A percentile compares a stretch with the other conserved stretches of the same genome.
Evolutionary conservation across 805 yeast species (phyloP).

Genomic region (Saccharomycopsis malanga): DNA sequence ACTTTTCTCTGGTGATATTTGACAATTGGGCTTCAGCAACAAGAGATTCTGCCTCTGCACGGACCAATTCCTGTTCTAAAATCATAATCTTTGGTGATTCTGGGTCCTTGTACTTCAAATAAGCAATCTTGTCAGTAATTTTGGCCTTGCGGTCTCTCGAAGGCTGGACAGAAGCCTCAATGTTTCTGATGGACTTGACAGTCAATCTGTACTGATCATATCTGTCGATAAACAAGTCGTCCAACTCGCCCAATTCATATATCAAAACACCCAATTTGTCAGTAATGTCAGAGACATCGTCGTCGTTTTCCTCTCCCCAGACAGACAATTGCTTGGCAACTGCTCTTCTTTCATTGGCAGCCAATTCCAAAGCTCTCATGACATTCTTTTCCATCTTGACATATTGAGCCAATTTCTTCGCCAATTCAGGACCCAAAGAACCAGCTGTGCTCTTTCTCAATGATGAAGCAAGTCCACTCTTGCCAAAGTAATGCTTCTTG

Average conservation of each 20-base stretch:
- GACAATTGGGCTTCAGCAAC: constrained; percentile 91
- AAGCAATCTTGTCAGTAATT: constrained; percentile 79
- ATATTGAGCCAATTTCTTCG: constrained; percentile 64
- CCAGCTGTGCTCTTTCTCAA: constrained; percentile 72
- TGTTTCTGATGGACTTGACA: constrained; percentile 72
- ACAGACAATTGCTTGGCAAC: constrained; percentile 75
- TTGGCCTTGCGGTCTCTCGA: constrained; percentile 80
- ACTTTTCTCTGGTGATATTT: constrained; percentile 80
- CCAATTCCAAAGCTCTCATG: constrained; percentile 69
- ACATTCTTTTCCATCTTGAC: constrained; percentile 80
- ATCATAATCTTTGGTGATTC: constrained; percentile 71
- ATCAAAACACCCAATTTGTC: constrained; percentile 80
- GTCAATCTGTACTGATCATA: constrained; percentile 84
- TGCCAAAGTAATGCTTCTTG: constrained; percentile 82
- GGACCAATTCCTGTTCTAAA: constrained; percentile 80
- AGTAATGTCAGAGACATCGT: constrained; percentile 78
- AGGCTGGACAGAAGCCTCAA: constrained; percentile 83
- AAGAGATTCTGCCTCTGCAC: constrained; percentile 87
- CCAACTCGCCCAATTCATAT: constrained; percentile 79
- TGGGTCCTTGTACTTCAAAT: constrained; percentile 79
- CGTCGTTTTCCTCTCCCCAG: constrained; percentile 87
- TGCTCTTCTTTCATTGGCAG: constrained; percentile 70
- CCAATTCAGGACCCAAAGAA: constrained; percentile 70
- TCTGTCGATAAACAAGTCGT: constrained; percentile 79
- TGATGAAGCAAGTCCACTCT: constrained; percentile 51